phyloP scores from a whole-genome alignment of 2,329 filamentous ascomycete genomes.

The Colletotrichum tamarilloi region DNA sequence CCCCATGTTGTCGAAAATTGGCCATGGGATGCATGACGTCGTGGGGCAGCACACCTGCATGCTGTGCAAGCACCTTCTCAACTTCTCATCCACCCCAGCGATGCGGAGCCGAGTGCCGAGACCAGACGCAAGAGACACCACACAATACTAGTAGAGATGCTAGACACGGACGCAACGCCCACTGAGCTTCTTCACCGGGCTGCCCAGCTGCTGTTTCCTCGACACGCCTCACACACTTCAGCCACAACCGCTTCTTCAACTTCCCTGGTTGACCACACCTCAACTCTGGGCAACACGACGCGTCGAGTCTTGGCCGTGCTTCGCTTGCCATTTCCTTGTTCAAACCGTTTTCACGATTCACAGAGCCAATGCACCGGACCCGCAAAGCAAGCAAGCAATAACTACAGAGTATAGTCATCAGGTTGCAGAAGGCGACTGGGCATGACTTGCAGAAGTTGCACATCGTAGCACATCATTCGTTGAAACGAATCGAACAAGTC shows the following conservation, averaged over 20 bases:
- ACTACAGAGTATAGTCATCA: not conserved
- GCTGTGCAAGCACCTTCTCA: no score
- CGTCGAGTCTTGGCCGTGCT: not conserved
- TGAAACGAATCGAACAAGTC: not conserved
- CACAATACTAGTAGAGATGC: not conserved
- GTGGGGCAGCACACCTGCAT: not conserved
- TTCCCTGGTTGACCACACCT: not conserved
- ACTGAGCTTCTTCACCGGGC: slow-evolving; percentile 1
- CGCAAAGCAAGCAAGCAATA: no score
- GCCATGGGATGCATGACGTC: slow-evolving; percentile 32
- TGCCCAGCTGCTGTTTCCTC: not conserved
- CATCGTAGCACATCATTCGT: not conserved
- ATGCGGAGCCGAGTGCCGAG: slow-evolving; percentile 26
- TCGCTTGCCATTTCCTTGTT: not conserved
- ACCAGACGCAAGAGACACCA: slow-evolving; percentile 19
- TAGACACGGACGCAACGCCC: slow-evolving; percentile 8
- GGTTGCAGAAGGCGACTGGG: not conserved
- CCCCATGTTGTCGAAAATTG: not conserved
- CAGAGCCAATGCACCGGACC: no score
- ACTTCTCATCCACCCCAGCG: not conserved
- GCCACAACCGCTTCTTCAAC: slow-evolving; percentile 4
- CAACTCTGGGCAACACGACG: not conserved
- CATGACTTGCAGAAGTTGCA: slow-evolving; percentile 3
- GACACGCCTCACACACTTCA: slow-evolving; percentile 19
- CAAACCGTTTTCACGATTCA: no score